These are phyloP conservation scores for Sporobolomyces roseus DNA, from an alignment of 768 basidiomycete genomes.

Conservation along the genomic window DNA sequence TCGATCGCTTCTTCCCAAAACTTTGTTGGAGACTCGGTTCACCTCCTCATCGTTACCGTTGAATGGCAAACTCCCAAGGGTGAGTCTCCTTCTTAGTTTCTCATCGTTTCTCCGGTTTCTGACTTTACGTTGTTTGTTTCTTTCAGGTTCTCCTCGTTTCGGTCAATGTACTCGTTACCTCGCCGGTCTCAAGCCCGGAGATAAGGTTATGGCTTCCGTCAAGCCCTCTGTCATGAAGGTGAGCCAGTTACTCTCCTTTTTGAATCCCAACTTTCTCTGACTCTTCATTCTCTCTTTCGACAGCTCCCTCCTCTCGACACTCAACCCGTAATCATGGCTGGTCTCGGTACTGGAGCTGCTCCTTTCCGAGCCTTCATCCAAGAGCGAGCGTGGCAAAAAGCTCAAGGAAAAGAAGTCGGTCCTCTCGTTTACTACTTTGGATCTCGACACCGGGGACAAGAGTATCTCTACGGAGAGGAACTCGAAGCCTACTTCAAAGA, in stretches of 20 bases:
- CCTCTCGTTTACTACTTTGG: constrained; percentile 98
- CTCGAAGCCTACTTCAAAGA: constrained; percentile 89
- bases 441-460: constrained; percentile 87
- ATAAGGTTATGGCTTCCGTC: constrained; percentile 93
- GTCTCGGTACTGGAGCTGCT: constrained; percentile 94
- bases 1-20: constrained; percentile 95
- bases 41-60: constrained; percentile 90
- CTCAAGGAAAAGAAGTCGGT: constrained; percentile 74
- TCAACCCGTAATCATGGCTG: constrained; percentile 97
- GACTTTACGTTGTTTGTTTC: not conserved
- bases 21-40: constrained; percentile 89
- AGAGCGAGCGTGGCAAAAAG: constrained; percentile 76
- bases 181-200: constrained; percentile 72
- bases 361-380: constrained; percentile 99
- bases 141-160: constrained; percentile 65
- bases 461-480: constrained; percentile 84
- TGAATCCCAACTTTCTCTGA: constrained; percentile 27
- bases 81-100: constrained; percentile 50
- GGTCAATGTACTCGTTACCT: constrained; percentile 98
- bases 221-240: constrained; percentile 99
- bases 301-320: constrained; percentile 75
- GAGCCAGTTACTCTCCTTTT: constrained; percentile 36
- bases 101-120: not conserved
- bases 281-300: not conserved
- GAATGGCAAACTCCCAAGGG: constrained; percentile 85